A percentile compares a stretch with the other conserved stretches of the same genome.
Conservation (phyloP, 345 rosid genomes). For the Eutrema japonicum region DNA sequence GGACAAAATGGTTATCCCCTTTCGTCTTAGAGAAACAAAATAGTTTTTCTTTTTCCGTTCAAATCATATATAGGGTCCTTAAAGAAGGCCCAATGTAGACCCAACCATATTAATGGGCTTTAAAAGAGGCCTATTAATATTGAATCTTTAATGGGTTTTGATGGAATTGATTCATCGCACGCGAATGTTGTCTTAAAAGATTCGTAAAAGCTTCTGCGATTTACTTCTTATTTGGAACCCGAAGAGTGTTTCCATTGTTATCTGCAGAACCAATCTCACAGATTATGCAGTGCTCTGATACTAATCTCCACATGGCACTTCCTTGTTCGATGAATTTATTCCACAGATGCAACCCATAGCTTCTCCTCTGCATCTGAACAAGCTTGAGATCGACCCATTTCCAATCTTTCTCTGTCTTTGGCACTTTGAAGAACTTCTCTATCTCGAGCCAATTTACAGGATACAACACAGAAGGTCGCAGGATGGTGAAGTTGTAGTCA, state of each 20-base stretch:
- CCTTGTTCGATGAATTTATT: slow-evolving; percentile 57
- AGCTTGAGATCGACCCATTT: slow-evolving; percentile 62
- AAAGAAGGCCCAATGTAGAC: not conserved
- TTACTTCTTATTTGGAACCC: not conserved
- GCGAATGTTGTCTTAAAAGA: not conserved
- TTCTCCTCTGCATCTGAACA: slow-evolving; percentile 50
- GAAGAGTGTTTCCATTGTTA: not conserved
- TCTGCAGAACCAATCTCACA: slow-evolving; percentile 35
- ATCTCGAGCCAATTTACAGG: slow-evolving; percentile 70
- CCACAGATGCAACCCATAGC: slow-evolving; percentile 73
- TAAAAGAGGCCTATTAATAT: not conserved
- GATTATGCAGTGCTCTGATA: slow-evolving; percentile 48
- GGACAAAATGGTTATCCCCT: slow-evolving; percentile 24
- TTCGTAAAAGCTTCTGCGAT: not conserved
- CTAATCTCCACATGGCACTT: slow-evolving; percentile 47
- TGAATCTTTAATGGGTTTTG: not conserved
- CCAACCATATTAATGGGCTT: not conserved
- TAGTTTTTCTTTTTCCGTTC: too few species aligned
- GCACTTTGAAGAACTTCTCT: slow-evolving; percentile 54
- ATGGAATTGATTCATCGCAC: not conserved
- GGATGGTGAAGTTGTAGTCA: slow-evolving; percentile 55
- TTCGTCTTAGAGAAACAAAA: too few species aligned
- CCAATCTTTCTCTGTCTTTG: slow-evolving; percentile 42
- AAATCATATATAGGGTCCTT: not conserved
- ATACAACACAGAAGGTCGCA: slow-evolving; percentile 67